Base-by-base conservation (phyloP, 176 grass and related monocot genomes). In the Aegilops bicornis region DNA sequence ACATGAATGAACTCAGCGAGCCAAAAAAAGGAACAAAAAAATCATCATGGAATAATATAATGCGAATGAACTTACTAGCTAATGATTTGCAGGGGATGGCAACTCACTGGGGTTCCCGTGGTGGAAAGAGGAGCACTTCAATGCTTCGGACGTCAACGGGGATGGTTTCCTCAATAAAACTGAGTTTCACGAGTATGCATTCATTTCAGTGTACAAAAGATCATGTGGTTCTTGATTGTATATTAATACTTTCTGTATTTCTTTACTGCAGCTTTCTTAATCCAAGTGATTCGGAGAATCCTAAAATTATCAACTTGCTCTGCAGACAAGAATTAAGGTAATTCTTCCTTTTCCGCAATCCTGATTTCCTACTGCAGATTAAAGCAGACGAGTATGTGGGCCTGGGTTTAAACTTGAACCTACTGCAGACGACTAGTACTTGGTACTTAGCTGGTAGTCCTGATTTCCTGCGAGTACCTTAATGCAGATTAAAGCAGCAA, bases 111-210 rank as follows among this genome's bases (percentile, higher is more conserved):
- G 90, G 31, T 91, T 91, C 69, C 71, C 72, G 14, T 93, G 90
- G 92, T 95, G 92, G 95, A 89, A 91, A 40, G 91, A 95, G 91
- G 93, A 91, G 39, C 95, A 98, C 40, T 93, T 98, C 85, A 95
- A 90, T 91, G 95, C 93, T 45, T 91, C 93, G 20, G 95, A 98
- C 69, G 77, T 85, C 12, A 90, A 95, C 45, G 85, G 87, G 10
- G 79, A 98, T 56, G 93, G 95, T 58, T 90, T 91, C 65, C 89
- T 98, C 17, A 89, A 95, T 92, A 84, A 90, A 80, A 64, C 71
- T 2, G 95, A 98, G 40, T 98, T 98, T 78, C 91, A 93, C 33
- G 91, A 95, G 95, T 98, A 91, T 14, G 87, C 80, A 39, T 78
- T 64, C 37, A 58, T 76, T 87, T 65, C 50, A 59, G 7, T 40